These are phyloP conservation scores for Orbilia oligospora DNA, from an alignment of 2,329 filamentous ascomycete species.

Conservation along the genomic window DNA sequence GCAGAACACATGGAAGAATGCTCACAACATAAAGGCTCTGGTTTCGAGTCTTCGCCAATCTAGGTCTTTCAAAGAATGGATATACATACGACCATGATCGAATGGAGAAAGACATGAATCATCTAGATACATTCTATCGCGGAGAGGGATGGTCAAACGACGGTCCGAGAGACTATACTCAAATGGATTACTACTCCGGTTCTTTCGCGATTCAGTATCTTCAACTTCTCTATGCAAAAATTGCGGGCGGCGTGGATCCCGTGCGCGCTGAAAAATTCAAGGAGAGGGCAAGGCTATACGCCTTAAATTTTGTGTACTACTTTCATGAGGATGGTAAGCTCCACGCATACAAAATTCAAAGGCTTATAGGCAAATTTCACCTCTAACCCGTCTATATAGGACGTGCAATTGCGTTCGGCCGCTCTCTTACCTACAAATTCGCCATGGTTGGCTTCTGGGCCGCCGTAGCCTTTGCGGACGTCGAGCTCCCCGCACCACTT, in stretches of 20 bases:
- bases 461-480: constrained; percentile 80
- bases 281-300: constrained; percentile 76
- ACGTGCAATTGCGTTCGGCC: constrained; percentile 81
- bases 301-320: constrained; percentile 81
- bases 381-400: constrained; percentile 65
- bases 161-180: constrained; percentile 81
- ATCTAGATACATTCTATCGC: constrained; percentile 85
- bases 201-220: constrained; percentile 86
- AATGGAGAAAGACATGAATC: constrained; percentile 81
- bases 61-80: constrained; percentile 81
- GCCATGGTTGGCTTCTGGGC: constrained; percentile 89
- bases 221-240: constrained; percentile 81
- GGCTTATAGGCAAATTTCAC: not conserved
- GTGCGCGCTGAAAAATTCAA: constrained; percentile 78
- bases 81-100: constrained; percentile 78
- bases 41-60: constrained; percentile 87
- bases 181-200: constrained; percentile 89
- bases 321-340: constrained; percentile 76
- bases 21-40: constrained; percentile 74
- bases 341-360: no score
- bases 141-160: constrained; percentile 87
- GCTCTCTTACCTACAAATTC: constrained; percentile 85
- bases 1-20: not conserved
- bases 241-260: constrained; percentile 77
- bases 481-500: constrained; percentile 79